phyloP scores from a whole-genome alignment of 2,329 filamentous ascomycete species.

The Diaporthe sp. region DNA sequence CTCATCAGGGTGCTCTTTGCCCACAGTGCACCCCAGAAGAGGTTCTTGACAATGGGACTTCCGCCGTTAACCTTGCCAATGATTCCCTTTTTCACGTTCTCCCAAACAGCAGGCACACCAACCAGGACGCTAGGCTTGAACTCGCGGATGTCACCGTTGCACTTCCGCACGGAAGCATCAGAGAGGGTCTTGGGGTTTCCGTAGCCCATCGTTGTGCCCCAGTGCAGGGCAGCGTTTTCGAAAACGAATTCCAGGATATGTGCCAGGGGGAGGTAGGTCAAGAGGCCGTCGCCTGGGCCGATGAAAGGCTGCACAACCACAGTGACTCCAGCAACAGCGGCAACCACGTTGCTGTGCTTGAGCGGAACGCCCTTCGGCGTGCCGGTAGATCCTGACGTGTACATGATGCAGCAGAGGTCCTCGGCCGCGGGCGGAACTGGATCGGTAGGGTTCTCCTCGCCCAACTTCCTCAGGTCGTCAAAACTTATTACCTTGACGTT shows the following conservation, averaged over 20 bases:
- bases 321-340: slow-evolving; percentile 83
- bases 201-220: slow-evolving; percentile 91
- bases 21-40: slow-evolving; percentile 77
- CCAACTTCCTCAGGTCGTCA: slow-evolving; percentile 65
- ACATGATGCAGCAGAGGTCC: slow-evolving; percentile 81
- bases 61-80: slow-evolving; percentile 80
- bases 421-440: slow-evolving; percentile 78
- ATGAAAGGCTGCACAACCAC: slow-evolving; percentile 83
- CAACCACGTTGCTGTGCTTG: slow-evolving; percentile 81
- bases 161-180: slow-evolving; percentile 85
- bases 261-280: slow-evolving; percentile 88
- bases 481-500: slow-evolving; percentile 64
- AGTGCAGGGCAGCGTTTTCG: slow-evolving; percentile 86
- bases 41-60: slow-evolving; percentile 76
- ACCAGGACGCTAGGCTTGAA: slow-evolving; percentile 87
- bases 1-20: slow-evolving; percentile 66
- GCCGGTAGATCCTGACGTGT: slow-evolving; percentile 85
- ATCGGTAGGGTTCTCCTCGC: slow-evolving; percentile 75
- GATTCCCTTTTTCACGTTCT: slow-evolving; percentile 93
- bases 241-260: slow-evolving; percentile 95
- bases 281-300: slow-evolving; percentile 81
- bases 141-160: slow-evolving; percentile 88
- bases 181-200: slow-evolving; percentile 89
- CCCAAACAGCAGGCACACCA: slow-evolving; percentile 91
- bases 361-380: slow-evolving; percentile 86